phyloP scores from a whole-genome alignment of 768 basidiomycete species.

The Leccinum truebloodii region DNA sequence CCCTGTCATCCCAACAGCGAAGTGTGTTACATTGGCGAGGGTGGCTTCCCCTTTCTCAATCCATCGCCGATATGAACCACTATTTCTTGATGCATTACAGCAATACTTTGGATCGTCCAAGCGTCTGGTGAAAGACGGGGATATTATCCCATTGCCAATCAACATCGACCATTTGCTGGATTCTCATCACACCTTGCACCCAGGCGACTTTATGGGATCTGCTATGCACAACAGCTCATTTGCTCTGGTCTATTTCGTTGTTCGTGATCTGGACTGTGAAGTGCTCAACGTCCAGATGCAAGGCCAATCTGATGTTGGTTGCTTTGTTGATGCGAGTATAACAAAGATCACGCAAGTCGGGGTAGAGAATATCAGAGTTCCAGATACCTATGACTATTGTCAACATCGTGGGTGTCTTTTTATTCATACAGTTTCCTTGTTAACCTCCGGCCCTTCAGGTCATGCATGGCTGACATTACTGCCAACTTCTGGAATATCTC shows the following conservation, averaged over 20 bases:
- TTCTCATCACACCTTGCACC: constrained; percentile 12
- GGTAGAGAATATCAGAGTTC: constrained; percentile 64
- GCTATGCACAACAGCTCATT: constrained; percentile 24
- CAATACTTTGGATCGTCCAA: constrained; percentile 55
- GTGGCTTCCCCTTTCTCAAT: constrained; percentile 74
- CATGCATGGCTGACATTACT: constrained; percentile 4
- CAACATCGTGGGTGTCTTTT: constrained; percentile 46
- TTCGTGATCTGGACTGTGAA: constrained; percentile 76
- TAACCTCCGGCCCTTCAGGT: constrained; percentile 24
- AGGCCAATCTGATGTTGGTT: constrained; percentile 72
- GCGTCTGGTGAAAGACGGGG: constrained; percentile 69
- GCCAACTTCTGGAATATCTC: constrained; percentile 35
- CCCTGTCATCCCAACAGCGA: constrained; percentile 68
- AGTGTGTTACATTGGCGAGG: constrained; percentile 72
- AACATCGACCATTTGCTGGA: constrained; percentile 47
- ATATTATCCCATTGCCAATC: constrained; percentile 67
- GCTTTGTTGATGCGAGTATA: constrained; percentile 71
- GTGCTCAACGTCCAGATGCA: constrained; percentile 40
- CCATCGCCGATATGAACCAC: constrained; percentile 60
- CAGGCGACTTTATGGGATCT: constrained; percentile 5
- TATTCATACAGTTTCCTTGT: background rate
- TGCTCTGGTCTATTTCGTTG: constrained; percentile 69
- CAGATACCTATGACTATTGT: constrained; percentile 50
- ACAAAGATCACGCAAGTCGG: constrained; percentile 85
- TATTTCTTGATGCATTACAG: constrained; percentile 63